These are phyloP conservation scores for Geotrichum siamense DNA, from an alignment of 1,139 yeast species.

Conservation along the genomic window DNA sequence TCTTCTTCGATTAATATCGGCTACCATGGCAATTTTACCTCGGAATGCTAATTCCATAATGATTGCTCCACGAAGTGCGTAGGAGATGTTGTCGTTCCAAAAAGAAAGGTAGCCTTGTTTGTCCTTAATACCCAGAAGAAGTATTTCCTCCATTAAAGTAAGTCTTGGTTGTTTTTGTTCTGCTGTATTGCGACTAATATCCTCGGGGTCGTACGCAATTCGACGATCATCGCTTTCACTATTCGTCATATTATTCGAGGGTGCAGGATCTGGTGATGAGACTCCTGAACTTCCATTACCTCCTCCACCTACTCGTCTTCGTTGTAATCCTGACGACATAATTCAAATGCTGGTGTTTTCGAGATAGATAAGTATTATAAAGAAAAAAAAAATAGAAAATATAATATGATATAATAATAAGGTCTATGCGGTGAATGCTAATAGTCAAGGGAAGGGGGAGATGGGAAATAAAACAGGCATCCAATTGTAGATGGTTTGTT, in stretches of 20 bases:
- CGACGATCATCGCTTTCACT: conserved; percentile 42
- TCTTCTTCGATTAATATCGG: conserved; percentile 89
- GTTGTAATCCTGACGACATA: conserved; percentile 40
- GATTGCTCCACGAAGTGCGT: conserved; percentile 92
- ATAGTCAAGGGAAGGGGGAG: too few species aligned
- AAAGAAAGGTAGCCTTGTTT: conserved; percentile 79
- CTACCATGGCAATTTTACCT: conserved; percentile 78
- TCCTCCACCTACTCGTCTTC: conserved; percentile 40
- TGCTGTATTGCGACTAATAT: conserved; percentile 46
- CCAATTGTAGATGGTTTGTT: too few species aligned
- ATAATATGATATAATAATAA: too few species aligned
- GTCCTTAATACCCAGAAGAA: conserved; percentile 87
- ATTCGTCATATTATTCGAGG: conserved; percentile 7
- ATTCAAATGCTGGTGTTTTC: too few species aligned
- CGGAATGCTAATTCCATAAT: conserved; percentile 86
- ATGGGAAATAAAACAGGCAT: too few species aligned
- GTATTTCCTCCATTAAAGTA: conserved; percentile 93
- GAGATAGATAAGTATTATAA: too few species aligned
- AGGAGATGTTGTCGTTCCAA: conserved; percentile 97
- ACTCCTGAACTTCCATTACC: conserved; percentile 7
- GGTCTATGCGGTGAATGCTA: too few species aligned
- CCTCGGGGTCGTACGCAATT: conserved; percentile 79
- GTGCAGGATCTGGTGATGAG: conserved; percentile 2
- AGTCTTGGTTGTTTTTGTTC: conserved; percentile 55
- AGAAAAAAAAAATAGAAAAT: too few species aligned